Percentiles rank a stretch among this genome's conserved stretches.
Conservation (phyloP, 176 grass and related monocot genomes). For the Tillandsia fasciculata region DNA sequence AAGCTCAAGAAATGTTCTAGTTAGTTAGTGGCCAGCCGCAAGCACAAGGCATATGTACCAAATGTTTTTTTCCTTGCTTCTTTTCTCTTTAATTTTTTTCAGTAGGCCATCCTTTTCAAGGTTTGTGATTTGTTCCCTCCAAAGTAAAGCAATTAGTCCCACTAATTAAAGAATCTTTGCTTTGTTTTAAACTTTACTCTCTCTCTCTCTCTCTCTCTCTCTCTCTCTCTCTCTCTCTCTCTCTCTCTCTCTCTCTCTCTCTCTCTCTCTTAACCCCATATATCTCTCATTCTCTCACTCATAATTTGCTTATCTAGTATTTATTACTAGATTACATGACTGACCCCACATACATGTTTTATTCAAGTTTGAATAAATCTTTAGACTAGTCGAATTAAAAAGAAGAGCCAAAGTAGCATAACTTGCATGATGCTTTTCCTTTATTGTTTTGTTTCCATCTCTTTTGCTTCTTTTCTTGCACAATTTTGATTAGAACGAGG, state of each 20-base stretch:
- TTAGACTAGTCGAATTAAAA: constrained; percentile 1
- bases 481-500: neutral
- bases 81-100: neutral
- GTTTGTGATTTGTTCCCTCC: too few species aligned
- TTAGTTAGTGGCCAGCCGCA: neutral
- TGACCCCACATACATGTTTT: neutral
- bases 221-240: too few species aligned
- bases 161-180: neutral
- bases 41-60: neutral
- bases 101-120: too few species aligned
- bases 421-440: neutral
- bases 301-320: neutral
- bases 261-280: neutral
- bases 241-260: too few species aligned
- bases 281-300: neutral
- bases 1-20: neutral
- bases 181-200: constrained; percentile 5
- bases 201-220: too few species aligned
- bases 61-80: neutral
- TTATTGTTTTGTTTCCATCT: neutral
- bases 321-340: too few species aligned
- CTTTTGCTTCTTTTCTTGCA: constrained; percentile 3
- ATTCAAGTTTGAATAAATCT: neutral
- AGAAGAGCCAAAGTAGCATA: neutral
- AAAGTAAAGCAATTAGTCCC: neutral